Percentiles rank a stretch among this genome's conserved stretches.
Conservation (phyloP, 805 yeast species). For the Saccharomycopsis schoenii region DNA sequence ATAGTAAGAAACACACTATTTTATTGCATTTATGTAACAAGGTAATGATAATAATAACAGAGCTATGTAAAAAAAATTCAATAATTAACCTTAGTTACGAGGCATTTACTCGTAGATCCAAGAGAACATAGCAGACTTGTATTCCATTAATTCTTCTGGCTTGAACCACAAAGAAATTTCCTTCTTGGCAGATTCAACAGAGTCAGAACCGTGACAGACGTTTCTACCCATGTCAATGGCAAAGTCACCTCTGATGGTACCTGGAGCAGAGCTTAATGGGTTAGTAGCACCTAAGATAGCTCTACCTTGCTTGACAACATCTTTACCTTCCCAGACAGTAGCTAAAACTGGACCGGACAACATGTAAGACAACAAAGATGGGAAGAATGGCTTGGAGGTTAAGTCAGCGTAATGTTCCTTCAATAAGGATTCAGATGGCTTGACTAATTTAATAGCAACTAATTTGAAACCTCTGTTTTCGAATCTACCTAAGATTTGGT, state of each 20-base stretch:
- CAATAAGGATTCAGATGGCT: slow-evolving; percentile 79
- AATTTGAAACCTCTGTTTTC: slow-evolving; percentile 97
- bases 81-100: background rate
- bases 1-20: background rate
- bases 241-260: slow-evolving; percentile 99
- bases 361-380: slow-evolving; percentile 93
- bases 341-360: slow-evolving; percentile 97
- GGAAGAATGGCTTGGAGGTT: slow-evolving; percentile 95
- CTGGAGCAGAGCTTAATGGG: slow-evolving; percentile 96
- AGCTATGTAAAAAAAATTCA: background rate
- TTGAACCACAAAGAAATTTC: slow-evolving; percentile 98
- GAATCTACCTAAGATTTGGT: slow-evolving; percentile 85
- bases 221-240: slow-evolving; percentile 99
- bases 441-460: slow-evolving; percentile 86
- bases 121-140: slow-evolving; percentile 73
- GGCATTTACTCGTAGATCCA: slow-evolving; percentile 85
- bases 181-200: slow-evolving; percentile 94
- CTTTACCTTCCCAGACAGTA: slow-evolving; percentile 99
- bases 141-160: slow-evolving; percentile 88
- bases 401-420: slow-evolving; percentile 94
- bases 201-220: slow-evolving; percentile 98
- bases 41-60: background rate
- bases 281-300: slow-evolving; percentile 97
- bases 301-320: slow-evolving; percentile 98
- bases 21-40: background rate